These are phyloP conservation scores for Kodamaea jinghongensis DNA, from an alignment of 805 yeast genomes.

Conservation along the genomic window DNA sequence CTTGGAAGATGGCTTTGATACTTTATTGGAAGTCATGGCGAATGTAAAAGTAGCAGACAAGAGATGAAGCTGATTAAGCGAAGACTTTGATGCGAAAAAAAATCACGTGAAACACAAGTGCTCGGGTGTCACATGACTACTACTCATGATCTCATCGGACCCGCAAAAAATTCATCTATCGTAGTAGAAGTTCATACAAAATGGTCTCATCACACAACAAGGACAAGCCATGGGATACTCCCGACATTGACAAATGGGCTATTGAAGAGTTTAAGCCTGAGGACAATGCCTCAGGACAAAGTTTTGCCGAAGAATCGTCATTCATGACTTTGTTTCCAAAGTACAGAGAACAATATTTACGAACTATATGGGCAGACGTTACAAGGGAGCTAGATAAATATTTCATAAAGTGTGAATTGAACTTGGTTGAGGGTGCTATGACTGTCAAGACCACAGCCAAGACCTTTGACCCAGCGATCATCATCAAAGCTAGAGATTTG, in stretches of 20 bases:
- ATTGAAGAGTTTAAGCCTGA: constrained; percentile 85
- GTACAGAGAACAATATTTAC: constrained; percentile 87
- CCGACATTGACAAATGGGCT: constrained; percentile 91
- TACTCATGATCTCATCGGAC: not conserved
- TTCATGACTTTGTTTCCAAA: constrained; percentile 95
- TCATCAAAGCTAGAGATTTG: constrained; percentile 91
- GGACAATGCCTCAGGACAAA: constrained; percentile 80
- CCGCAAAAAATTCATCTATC: constrained; percentile 2
- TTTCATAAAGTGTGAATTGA: constrained; percentile 78
- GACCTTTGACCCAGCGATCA: constrained; percentile 91
- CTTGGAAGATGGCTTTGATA: no score
- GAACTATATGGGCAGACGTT: constrained; percentile 91
- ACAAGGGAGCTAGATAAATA: constrained; percentile 72
- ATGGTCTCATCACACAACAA: constrained; percentile 93
- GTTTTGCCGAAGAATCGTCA: constrained; percentile 94
- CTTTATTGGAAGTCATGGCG: no score
- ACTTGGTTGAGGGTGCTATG: constrained; percentile 96
- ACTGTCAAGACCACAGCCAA: constrained; percentile 93
- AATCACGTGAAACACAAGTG: no score
- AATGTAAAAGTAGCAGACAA: no score
- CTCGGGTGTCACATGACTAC: not conserved
- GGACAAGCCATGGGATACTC: constrained; percentile 98
- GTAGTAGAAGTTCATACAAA: constrained; percentile 6
- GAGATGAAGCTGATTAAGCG: no score
- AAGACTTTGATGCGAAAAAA: no score